Base-by-base conservation (phyloP, 1,284 basidiomycete species). In the Phaffia rhodozyma region DNA sequence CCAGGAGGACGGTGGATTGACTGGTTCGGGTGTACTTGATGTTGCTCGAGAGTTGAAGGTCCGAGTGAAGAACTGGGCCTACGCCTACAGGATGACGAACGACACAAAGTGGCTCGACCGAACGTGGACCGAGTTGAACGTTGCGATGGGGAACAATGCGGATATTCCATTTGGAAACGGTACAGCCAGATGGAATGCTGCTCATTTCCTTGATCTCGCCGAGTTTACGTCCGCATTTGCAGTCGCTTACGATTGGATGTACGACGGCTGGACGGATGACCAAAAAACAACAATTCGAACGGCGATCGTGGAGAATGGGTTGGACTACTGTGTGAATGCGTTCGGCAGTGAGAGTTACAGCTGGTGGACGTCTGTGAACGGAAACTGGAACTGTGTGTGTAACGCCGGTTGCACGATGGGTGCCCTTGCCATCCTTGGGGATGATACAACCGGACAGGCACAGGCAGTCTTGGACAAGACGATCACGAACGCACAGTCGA, bases 191-290 rank as follows among this genome's bases (percentile, higher is more conserved):
- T 97, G 92, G 91, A 94, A 96, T 76, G 80, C 85, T 3, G 69
- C 64, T 2, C 96, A 98, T 78, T 98, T 97, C 84, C 86, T 99
- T 64, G 96, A 99, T 75, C 80, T 86, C 9, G 94, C 85, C 25
- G 96, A 99, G 75, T 82, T 97, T 72, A 86, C 84, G 32, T 83
- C 86, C 43, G 91, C 87, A 0, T 96, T 85, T 71, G 92, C 82
- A 47, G 88, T 96, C 69, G 96, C 86, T 1, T 99, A 97, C 72
- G 96, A 99, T 75, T 99, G 82, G 82, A 76, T 98, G 62, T 87
- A 96, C 76, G 86, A 94, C 65, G 79, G 83, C 65, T 96, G 89
- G 89, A 83, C 82, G 7, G 75, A 79, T 38, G 80, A 83, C 5
- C 89, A 96, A 76, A 85, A 85, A 73, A 77, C 75, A 52, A 77